Conservation (phyloP, 1,139 yeast species). For the Nakaseomyces sp. region DNA sequence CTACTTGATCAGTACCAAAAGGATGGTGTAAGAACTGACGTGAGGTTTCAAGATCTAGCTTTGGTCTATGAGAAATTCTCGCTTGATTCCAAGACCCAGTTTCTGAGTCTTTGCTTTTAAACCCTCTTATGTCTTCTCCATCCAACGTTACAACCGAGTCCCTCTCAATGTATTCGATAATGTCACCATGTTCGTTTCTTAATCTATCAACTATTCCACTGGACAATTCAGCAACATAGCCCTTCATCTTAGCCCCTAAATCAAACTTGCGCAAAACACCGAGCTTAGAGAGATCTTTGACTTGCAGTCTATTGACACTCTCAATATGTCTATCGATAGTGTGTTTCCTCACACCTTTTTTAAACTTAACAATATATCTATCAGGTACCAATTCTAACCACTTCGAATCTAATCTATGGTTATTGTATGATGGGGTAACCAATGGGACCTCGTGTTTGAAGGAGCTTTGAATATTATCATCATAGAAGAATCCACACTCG, state of each 20-base stretch:
- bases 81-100: slow-evolving; percentile 97
- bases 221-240: slow-evolving; percentile 71
- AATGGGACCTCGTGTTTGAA: neutral
- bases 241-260: slow-evolving; percentile 46
- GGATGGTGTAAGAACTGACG: slow-evolving; percentile 54
- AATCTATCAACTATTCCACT: slow-evolving; percentile 62
- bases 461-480: neutral
- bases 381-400: neutral
- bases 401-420: neutral
- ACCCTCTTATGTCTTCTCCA: slow-evolving; percentile 39
- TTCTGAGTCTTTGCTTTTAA: slow-evolving; percentile 32
- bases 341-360: neutral
- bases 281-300: neutral
- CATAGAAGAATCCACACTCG: neutral
- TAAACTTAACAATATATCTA: slow-evolving; percentile 1
- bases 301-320: neutral
- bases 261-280: slow-evolving; percentile 64
- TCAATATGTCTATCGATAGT: neutral
- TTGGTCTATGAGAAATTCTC: slow-evolving; percentile 82
- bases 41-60: slow-evolving; percentile 44
- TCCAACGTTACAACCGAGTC: slow-evolving; percentile 67
- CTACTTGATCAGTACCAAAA: slow-evolving; percentile 69
- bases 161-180: slow-evolving; percentile 59
- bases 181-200: slow-evolving; percentile 49
- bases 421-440: neutral